Percentiles rank a stretch among this genome's conserved stretches.
These are phyloP conservation scores for Tubosaeta brunneosetosa DNA, from an alignment of 768 basidiomycete species.

Conservation along the genomic window DNA sequence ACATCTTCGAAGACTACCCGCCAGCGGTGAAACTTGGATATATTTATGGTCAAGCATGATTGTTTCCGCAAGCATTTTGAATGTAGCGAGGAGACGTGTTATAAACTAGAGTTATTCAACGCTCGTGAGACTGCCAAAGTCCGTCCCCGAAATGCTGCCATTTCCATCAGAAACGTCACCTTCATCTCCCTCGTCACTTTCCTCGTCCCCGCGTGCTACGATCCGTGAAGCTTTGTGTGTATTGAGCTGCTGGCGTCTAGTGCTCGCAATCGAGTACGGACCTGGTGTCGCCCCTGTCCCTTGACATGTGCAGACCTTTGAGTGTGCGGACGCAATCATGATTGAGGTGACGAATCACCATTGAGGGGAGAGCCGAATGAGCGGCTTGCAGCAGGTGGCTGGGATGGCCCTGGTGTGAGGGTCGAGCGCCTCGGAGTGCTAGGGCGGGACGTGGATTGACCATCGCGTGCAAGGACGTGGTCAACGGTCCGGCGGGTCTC, in stretches of 20 bases:
- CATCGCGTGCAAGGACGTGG: slow-evolving; percentile 12
- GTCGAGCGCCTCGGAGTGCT: slow-evolving; percentile 24
- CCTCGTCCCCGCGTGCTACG: slow-evolving; percentile 8
- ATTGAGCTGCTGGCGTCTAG: slow-evolving; percentile 18
- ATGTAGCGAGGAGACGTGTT: neutral
- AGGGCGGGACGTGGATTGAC: slow-evolving; percentile 23
- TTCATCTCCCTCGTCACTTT: slow-evolving; percentile 14
- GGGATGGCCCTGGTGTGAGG: slow-evolving; percentile 26
- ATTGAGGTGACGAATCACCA: slow-evolving; percentile 43
- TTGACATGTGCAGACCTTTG: slow-evolving; percentile 31
- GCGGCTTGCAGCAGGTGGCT: slow-evolving; percentile 29
- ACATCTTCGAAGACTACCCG: neutral
- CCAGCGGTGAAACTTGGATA: no score
- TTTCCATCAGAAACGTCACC: slow-evolving; percentile 36
- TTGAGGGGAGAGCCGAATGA: slow-evolving; percentile 40
- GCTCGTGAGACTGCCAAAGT: slow-evolving; percentile 48
- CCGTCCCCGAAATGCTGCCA: slow-evolving; percentile 38
- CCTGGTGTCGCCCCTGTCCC: slow-evolving; percentile 26
- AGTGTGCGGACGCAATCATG: slow-evolving; percentile 36
- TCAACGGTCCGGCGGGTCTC: slow-evolving; percentile 16
- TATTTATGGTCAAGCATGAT: neutral
- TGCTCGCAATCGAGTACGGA: slow-evolving; percentile 19
- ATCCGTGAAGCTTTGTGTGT: slow-evolving; percentile 15
- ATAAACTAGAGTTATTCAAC: slow-evolving; percentile 34
- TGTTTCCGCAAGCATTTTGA: slow-evolving; percentile 1